Evolutionary conservation across 2,329 filamentous ascomycete genomes (phyloP).

Genomic region (Clonostachys sp.): DNA sequence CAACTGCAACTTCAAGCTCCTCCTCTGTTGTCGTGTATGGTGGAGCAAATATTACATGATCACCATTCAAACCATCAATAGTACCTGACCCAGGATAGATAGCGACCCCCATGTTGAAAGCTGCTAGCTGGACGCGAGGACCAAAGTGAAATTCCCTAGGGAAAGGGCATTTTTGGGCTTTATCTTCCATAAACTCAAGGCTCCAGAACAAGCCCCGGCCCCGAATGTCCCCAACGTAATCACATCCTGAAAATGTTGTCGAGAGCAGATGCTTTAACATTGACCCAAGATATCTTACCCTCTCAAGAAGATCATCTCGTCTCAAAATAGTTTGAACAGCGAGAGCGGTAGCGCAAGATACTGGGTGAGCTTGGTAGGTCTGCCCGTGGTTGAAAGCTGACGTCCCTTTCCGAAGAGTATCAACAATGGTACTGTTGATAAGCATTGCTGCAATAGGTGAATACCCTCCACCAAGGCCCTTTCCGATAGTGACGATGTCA

Average conservation of each 20-base stretch:
- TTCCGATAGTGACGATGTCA: conserved; percentile 55
- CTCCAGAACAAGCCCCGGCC: conserved; percentile 40
- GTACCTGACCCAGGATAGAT: conserved; percentile 63
- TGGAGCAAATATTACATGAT: conserved; percentile 67
- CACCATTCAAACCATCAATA: conserved; percentile 54
- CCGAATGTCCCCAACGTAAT: conserved; percentile 28
- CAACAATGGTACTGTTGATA: conserved; percentile 23
- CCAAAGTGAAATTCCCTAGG: conserved; percentile 15
- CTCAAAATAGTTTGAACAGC: conserved; percentile 29
- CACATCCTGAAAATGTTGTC: no score
- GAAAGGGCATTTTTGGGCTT: conserved; percentile 27
- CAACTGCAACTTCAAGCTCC: conserved; percentile 8
- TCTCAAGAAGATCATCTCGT: conserved; percentile 23
- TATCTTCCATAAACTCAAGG: conserved; percentile 38
- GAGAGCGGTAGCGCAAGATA: conserved; percentile 28
- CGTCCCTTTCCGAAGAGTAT: conserved; percentile 22
- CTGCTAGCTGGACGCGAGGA: conserved; percentile 15
- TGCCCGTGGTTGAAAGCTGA: conserved; percentile 51
- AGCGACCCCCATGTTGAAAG: conserved; percentile 23
- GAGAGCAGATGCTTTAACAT: conserved; percentile 17
- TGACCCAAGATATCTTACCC: conserved; percentile 19
- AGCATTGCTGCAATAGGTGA: conserved; percentile 51
- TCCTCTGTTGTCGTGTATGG: conserved; percentile 55
- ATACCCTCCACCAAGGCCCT: conserved; percentile 54
- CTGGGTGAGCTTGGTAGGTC: conserved; percentile 39